A percentile compares a stretch with the other conserved stretches of the same genome.
These are phyloP conservation scores for Suhomyces yuchorum DNA, from an alignment of 1,139 yeast species.

Conservation along the genomic window DNA sequence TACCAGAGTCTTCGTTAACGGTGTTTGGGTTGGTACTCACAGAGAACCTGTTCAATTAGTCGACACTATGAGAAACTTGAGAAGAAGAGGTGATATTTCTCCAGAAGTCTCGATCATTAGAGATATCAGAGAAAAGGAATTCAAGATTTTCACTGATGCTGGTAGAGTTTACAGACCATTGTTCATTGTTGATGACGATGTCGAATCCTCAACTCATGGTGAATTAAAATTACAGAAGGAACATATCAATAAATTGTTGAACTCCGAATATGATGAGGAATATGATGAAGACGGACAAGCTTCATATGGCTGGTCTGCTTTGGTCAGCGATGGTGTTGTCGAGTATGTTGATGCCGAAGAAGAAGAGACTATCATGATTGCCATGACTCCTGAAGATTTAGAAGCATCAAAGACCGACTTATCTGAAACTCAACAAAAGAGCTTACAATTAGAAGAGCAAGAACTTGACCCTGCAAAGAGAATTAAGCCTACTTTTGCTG, in stretches of 20 bases:
- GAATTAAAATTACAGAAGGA: constrained; percentile 83
- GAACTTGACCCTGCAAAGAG: constrained; percentile 81
- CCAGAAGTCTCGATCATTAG: constrained; percentile 96
- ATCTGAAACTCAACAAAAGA: constrained; percentile 48
- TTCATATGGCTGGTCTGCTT: constrained; percentile 79
- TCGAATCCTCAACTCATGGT: constrained; percentile 71
- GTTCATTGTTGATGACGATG: constrained; percentile 86
- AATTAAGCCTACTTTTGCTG: constrained; percentile 68
- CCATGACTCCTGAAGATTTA: constrained; percentile 97
- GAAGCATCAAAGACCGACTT: constrained; percentile 61
- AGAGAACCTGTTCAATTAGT: constrained; percentile 92
- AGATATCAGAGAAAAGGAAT: constrained; percentile 94
- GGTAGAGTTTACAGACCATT: constrained; percentile 97
- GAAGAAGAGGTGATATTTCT: constrained; percentile 94
- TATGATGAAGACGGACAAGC: constrained; percentile 58
- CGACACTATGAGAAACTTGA: constrained; percentile 84
- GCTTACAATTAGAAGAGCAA: constrained; percentile 49
- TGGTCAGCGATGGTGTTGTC: constrained; percentile 82
- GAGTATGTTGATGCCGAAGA: constrained; percentile 98
- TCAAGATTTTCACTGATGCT: constrained; percentile 95
- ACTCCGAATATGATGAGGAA: constrained; percentile 62
- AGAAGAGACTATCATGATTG: constrained; percentile 97
- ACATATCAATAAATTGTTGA: constrained; percentile 71
- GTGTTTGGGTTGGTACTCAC: constrained; percentile 99
- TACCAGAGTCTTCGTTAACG: constrained; percentile 93